Percentiles rank a stretch among this genome's conserved stretches.
These are phyloP conservation scores for Coemansia sp. DNA, from an alignment of 192 early-diverging fungal genomes.

Conservation along the genomic window DNA sequence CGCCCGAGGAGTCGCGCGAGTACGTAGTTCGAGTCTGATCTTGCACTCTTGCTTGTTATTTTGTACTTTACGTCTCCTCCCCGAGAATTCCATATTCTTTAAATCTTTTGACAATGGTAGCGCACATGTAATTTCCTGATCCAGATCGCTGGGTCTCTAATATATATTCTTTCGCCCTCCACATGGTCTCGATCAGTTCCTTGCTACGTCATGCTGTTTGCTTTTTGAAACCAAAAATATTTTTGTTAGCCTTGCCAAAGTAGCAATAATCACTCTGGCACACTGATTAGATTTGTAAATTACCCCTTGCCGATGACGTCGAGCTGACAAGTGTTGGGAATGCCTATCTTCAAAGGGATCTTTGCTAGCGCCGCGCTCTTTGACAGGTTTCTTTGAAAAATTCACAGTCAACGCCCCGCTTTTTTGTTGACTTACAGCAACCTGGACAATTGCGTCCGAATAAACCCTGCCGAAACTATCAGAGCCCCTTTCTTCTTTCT, in stretches of 20 bases:
- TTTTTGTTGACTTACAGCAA: not conserved
- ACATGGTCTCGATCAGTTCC: not conserved
- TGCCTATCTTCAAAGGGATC: not conserved
- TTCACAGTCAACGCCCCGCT: not conserved
- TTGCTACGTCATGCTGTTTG: too few relatives aligned
- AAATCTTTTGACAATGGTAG: not conserved
- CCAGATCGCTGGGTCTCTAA: constrained; percentile 6
- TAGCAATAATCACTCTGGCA: too few relatives aligned
- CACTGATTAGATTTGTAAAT: too few relatives aligned
- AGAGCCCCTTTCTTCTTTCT: not conserved
- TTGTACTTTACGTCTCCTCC: not conserved
- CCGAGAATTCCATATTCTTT: too few relatives aligned
- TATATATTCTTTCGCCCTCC: not conserved
- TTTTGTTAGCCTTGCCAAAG: not conserved
- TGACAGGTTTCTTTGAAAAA: not conserved
- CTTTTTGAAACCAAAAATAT: not conserved
- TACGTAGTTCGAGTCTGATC: constrained; percentile 24
- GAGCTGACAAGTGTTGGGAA: not conserved
- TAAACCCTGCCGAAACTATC: not conserved
- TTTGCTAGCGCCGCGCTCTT: not conserved
- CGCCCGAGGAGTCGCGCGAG: constrained; percentile 41
- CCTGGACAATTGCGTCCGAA: not conserved
- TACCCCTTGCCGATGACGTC: too few relatives aligned
- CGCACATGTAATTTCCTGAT: not conserved
- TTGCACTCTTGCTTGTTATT: not conserved